Evolutionary conservation across 345 rosid species (phyloP), one percentile per base, ranked within the genome.

Genomic region (Zanthoxylum bungeanum): DNA sequence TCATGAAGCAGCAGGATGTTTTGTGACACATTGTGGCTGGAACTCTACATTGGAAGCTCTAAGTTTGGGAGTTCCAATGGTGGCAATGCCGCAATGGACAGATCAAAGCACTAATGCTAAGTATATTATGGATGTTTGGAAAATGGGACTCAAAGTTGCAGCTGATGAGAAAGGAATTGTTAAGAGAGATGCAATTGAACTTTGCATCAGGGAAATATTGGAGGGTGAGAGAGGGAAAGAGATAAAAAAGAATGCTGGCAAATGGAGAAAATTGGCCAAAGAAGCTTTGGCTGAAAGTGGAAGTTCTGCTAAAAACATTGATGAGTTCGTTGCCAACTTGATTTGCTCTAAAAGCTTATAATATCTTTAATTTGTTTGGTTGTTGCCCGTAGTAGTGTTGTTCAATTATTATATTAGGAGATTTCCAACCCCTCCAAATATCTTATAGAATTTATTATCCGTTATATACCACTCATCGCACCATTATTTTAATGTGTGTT

Each of bases 11-110:
- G 63, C 76, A 0, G 85, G 87, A 25, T 85, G 87, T 78, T 81
- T 83, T 64, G 3, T 86, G 71, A 86, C 86, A 1, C 87, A 84
- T 59, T 83, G 90, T 22, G 87, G 87, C 33, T 86, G 84, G 89
- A 85, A 83, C 75, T 83, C 87, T 0, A 76, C 67, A 5, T 47
- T 74, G 0, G 75, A 78, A 64, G 76, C 69, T 2, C 0, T 78
- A 39, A 39, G 78, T 76, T 49, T 66, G 39, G 76, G 81, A 1
- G 52, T 78, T 42, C 78, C 78, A 0, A 65, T 74, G 73, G 70
- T 78, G 66, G 78, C 60, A n/a, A 70, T 78, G 78, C 72, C 82
- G 9, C 73, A 70, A n/a, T 66, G 76, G 76, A 66, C 49, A 0
- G 76, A 78, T 27, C 76, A 75, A 10, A 64, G 73, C 0, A 73